These are phyloP conservation scores for Claviceps arundinis DNA, from an alignment of 2,329 filamentous ascomycete species.

Conservation along the genomic window DNA sequence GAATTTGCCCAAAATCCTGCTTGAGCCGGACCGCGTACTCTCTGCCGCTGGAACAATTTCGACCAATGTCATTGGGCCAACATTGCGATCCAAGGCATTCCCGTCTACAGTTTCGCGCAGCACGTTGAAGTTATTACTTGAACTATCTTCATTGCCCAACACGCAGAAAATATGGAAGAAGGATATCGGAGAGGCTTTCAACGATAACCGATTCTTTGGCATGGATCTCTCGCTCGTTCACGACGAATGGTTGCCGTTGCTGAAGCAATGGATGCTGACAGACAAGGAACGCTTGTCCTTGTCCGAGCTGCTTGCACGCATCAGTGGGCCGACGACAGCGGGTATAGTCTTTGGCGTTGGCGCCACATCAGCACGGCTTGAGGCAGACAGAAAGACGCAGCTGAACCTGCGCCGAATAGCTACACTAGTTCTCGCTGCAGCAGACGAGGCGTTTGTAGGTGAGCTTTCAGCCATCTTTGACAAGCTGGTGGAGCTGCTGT, in stretches of 20 bases:
- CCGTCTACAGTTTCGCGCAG: conserved; percentile 68
- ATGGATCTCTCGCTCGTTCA: conserved; percentile 52
- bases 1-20: conserved; percentile 67
- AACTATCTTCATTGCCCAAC: conserved; percentile 63
- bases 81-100: conserved; percentile 72
- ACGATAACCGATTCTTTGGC: conserved; percentile 76
- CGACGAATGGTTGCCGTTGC: conserved; percentile 65
- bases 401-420: conserved; percentile 75
- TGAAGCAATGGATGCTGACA: conserved; percentile 70
- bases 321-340: conserved; percentile 77
- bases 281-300: conserved; percentile 83
- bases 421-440: conserved; percentile 63
- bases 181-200: conserved; percentile 83
- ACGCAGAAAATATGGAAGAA: conserved; percentile 87
- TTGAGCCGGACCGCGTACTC: conserved; percentile 73
- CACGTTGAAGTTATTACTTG: conserved; percentile 59
- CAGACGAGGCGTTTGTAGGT: conserved; percentile 64
- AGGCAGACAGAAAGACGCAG: conserved; percentile 87
- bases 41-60: conserved; percentile 71
- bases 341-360: conserved; percentile 99
- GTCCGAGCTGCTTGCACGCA: conserved; percentile 62
- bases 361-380: conserved; percentile 81
- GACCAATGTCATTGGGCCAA: conserved; percentile 66
- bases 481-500: conserved; percentile 75
- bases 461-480: conserved; percentile 64